Evolutionary conservation across 2,329 filamentous ascomycete species (phyloP).

Genomic region (Paecilomyces sp.): DNA sequence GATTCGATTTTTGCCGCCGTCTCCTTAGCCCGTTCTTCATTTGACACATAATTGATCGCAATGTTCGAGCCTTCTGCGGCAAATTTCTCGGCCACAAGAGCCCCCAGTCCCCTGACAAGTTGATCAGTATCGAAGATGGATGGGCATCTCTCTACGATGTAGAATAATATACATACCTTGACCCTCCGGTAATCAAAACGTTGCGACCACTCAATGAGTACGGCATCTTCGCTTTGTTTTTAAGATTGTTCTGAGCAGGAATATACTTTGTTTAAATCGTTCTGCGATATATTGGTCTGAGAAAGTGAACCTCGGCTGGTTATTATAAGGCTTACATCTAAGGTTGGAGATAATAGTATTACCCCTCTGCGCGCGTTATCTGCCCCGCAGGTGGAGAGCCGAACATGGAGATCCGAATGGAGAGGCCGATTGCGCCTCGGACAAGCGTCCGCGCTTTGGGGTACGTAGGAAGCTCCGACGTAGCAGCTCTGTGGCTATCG

Average conservation of each 20-base stretch:
- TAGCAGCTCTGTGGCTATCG: not conserved
- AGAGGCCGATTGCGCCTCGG: not conserved
- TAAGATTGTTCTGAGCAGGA: not conserved
- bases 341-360: not conserved
- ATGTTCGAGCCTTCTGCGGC: slow-evolving; percentile 62
- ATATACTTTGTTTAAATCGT: not conserved
- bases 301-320: not conserved
- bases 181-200: slow-evolving; percentile 58
- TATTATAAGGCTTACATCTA: not conserved
- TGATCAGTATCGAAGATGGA: slow-evolving; percentile 5
- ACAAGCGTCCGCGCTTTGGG: not conserved
- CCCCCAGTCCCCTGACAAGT: slow-evolving; percentile 60
- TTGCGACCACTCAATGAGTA: slow-evolving; percentile 57
- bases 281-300: not conserved
- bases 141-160: not conserved
- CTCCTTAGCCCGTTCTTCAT: slow-evolving; percentile 51
- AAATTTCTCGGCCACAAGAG: slow-evolving; percentile 59
- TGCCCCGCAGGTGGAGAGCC: not conserved
- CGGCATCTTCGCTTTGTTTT: slow-evolving; percentile 41
- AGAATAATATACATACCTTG: slow-evolving; percentile 42
- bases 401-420: no score
- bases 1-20: slow-evolving; percentile 50
- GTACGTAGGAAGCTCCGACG: not conserved
- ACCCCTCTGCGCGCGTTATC: not conserved
- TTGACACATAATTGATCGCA: slow-evolving; percentile 65